Evolutionary conservation across 805 yeast genomes (phyloP), one percentile per base, ranked within the genome.

Genomic region (Sugiyamaella valdiviana): DNA sequence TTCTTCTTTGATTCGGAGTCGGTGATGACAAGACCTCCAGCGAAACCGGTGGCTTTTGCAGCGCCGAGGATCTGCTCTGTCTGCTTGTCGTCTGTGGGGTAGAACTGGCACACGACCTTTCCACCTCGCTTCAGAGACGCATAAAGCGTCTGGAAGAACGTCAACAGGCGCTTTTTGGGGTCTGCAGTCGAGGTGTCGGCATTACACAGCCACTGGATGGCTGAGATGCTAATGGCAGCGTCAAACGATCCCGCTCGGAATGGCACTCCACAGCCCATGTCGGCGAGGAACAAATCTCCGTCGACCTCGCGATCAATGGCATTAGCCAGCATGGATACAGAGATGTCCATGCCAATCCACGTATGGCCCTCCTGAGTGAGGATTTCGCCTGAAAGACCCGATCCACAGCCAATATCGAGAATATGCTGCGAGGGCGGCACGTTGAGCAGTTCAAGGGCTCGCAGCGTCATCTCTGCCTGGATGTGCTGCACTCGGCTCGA

Each of bases 401-500:
- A 89, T 2, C 99, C 99, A 72, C 98, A 93, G 14, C 99, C 99
- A 32, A 93, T 76, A 74, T 93, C 99, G 16, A 93, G 76, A 9
- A 93, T 64, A 59, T 82, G 82, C 57, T 86, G 74, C 24, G 69
- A 71, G 1, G 79, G 78, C 24, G 85, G 83, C 36, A 93, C 68
- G 63, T 89, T 86, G 49, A 93, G 70, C 35, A 93, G 72, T 59
- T 93, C 99, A 42, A 93, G 71, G 0, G 98, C 96, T 58, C 99
- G 75, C 39, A 91, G 74, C 0, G 99, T 89, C 99, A 93, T 93
- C 64, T 87, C 85, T 2, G 98, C 98, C 68, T 93, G 99, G 60
- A 93, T 93, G 63, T 90, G 96, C 70, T 93, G 99, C 44, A 93
- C 96, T 75, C 99, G 93, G 3, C 96, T 85, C 4, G 95, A 86